phyloP scores from a whole-genome alignment of 148 eudicot genomes.

The Rhododendron simsii region DNA sequence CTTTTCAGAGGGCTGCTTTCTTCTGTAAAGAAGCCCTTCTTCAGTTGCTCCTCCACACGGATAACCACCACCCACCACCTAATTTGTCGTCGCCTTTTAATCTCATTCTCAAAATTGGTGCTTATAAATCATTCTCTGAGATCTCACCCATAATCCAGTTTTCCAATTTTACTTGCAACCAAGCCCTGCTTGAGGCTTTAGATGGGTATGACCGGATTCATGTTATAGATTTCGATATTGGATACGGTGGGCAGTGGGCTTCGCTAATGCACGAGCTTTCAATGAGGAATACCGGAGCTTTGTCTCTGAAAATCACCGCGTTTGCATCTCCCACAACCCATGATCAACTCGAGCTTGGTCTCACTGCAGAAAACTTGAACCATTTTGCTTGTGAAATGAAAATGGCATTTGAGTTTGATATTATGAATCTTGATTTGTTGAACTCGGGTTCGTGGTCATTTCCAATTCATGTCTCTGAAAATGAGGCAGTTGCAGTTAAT shows the following conservation, averaged over 20 bases:
- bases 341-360: conserved; percentile 61
- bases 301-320: conserved; percentile 64
- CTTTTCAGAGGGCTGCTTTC: conserved; percentile 71
- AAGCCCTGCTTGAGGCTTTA: conserved; percentile 71
- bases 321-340: conserved; percentile 54
- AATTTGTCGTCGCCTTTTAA: conserved; percentile 49
- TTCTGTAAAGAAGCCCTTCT: conserved; percentile 72
- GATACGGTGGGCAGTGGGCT: conserved; percentile 95
- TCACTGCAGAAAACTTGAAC: conserved; percentile 64
- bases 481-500: conserved; percentile 76
- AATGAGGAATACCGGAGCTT: conserved; percentile 47
- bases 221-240: conserved; percentile 78
- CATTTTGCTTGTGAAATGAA: conserved; percentile 74
- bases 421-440: conserved; percentile 57
- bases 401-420: conserved; percentile 66
- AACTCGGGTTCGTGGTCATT: conserved; percentile 43
- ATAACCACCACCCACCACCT: conserved; percentile 14
- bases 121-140: conserved; percentile 81
- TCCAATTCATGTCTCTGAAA: conserved; percentile 44
- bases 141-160: conserved; percentile 82
- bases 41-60: conserved; percentile 31
- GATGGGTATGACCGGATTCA: conserved; percentile 68
- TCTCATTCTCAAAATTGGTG: conserved; percentile 75
- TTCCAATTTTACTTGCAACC: conserved; percentile 77
- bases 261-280: conserved; percentile 93